Percentiles rank a stretch among this genome's conserved stretches.
These are phyloP conservation scores for Chytriomyces confervae DNA, from an alignment of 192 early-diverging fungal species.

Conservation along the genomic window DNA sequence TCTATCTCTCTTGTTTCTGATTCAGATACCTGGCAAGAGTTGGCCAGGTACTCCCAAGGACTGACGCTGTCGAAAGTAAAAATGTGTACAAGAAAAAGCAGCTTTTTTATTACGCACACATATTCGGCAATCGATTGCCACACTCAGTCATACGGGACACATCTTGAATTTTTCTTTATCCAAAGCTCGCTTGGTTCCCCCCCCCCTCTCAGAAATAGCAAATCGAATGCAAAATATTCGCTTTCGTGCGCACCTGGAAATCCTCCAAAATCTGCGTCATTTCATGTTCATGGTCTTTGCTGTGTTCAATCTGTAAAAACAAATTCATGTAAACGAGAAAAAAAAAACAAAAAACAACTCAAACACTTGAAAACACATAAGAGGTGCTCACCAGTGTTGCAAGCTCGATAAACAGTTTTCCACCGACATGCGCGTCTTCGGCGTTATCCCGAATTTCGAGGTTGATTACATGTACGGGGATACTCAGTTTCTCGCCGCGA, in stretches of 20 bases:
- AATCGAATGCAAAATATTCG: slow-evolving; percentile 47
- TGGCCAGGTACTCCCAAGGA: too few relatives aligned
- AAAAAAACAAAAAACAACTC: not conserved
- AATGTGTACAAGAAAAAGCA: too few relatives aligned
- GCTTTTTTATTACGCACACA: too few relatives aligned
- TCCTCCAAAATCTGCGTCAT: slow-evolving; percentile 81
- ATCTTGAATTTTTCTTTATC: too few relatives aligned
- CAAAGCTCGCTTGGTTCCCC: too few relatives aligned
- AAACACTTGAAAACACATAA: not conserved
- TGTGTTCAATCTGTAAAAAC: slow-evolving; percentile 56
- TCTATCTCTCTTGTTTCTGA: too few relatives aligned
- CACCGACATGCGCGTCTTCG: slow-evolving; percentile 84
- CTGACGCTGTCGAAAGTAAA: too few relatives aligned
- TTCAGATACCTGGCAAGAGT: too few relatives aligned
- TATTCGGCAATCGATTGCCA: too few relatives aligned
- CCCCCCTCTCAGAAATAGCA: slow-evolving; percentile 43
- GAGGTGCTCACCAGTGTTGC: slow-evolving; percentile 67
- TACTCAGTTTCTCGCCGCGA: slow-evolving; percentile 67
- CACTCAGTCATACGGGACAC: too few relatives aligned
- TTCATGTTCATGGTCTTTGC: slow-evolving; percentile 81
- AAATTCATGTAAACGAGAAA: not conserved
- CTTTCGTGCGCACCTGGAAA: slow-evolving; percentile 61
- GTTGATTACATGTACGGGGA: slow-evolving; percentile 88
- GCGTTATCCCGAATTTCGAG: slow-evolving; percentile 96
- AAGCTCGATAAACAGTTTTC: slow-evolving; percentile 80